Conservation (phyloP, 306 rosid genomes). For the Inga oerstediana region DNA sequence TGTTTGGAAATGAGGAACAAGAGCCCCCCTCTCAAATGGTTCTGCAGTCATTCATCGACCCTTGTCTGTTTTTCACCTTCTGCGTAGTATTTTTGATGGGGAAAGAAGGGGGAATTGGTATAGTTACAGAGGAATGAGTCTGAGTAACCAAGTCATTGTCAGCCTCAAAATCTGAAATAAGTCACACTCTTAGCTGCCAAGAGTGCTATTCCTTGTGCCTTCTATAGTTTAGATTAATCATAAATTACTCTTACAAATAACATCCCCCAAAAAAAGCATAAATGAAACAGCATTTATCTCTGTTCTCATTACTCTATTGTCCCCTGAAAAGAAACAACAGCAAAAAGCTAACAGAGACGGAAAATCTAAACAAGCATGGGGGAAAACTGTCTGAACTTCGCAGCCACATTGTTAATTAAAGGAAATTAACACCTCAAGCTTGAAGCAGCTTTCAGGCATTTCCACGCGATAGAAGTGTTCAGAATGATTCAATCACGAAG, state of each 20-base stretch:
- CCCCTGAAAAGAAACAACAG: background rate
- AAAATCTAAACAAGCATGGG: background rate
- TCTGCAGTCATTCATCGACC: background rate
- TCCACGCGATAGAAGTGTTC: background rate
- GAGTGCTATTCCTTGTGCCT: background rate
- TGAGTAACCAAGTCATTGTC: no score
- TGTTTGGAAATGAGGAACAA: no score
- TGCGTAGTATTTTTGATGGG: background rate
- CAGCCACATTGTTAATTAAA: conserved; percentile 23
- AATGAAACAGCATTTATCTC: background rate
- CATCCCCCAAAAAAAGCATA: background rate
- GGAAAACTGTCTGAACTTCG: background rate
- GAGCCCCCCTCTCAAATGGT: no score
- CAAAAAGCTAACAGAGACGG: background rate
- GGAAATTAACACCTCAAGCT: conserved; percentile 7
- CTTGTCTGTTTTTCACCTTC: background rate
- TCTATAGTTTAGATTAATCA: background rate
- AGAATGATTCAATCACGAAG: conserved; percentile 41
- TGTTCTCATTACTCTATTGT: background rate
- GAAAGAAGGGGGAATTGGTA: background rate
- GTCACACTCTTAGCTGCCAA: background rate
- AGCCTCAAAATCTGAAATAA: background rate
- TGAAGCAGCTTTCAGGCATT: conserved; percentile 3
- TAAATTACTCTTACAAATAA: background rate
- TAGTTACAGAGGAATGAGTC: no score